phyloP scores from a whole-genome alignment of 306 rosid species.

The Pyrus communis region DNA sequence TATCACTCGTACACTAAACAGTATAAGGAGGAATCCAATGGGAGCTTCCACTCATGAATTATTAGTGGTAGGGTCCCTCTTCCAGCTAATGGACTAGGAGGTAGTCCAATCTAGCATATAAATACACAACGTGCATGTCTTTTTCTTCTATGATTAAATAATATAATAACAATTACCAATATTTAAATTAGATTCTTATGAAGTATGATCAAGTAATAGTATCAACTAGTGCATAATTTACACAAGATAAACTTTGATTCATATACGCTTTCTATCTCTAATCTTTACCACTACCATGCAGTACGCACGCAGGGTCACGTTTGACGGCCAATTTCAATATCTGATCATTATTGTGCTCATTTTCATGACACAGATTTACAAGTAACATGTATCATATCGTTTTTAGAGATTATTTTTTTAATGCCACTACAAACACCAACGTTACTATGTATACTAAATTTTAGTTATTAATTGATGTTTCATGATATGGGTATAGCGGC shows the following conservation, averaged over 20 bases:
- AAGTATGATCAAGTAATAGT: neutral
- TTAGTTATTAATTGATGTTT: neutral
- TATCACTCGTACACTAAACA: neutral
- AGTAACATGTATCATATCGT: too few relatives aligned
- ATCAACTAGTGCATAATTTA: neutral
- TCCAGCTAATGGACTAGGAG: neutral
- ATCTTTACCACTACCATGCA: neutral
- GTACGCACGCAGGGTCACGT: neutral
- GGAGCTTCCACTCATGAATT: constrained; percentile 21
- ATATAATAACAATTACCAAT: neutral
- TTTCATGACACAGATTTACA: too few relatives aligned
- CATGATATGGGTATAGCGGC: too few relatives aligned
- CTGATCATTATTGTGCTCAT: too few relatives aligned
- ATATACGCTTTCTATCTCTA: neutral
- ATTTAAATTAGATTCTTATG: neutral
- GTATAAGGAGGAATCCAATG: neutral
- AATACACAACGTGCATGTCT: neutral
- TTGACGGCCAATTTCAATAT: neutral
- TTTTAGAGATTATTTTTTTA: too few relatives aligned
- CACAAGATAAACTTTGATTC: neutral
- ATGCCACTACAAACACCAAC: neutral
- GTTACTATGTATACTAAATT: neutral
- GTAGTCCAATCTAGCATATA: neutral
- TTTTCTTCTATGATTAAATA: neutral
- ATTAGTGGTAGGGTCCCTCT: constrained; percentile 23